Conservation (phyloP, 768 basidiomycete species). For the Kwoniella pini region DNA sequence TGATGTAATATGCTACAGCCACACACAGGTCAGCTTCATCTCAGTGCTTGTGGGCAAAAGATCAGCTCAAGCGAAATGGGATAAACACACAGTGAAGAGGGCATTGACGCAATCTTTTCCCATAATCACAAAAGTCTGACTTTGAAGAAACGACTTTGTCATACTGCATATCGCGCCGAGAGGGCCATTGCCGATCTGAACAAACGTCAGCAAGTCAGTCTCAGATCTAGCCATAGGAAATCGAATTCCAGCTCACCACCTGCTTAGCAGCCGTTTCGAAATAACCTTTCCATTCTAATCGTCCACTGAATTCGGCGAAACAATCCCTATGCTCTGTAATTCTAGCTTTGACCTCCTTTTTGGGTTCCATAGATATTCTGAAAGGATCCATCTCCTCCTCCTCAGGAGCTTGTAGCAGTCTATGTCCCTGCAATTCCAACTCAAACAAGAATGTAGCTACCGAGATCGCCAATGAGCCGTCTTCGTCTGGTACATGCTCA, state of each 20-base stretch:
- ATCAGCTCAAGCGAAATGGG: not conserved
- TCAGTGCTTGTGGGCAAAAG: not conserved
- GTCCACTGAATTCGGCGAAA: not conserved
- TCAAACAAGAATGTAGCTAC: constrained; percentile 17
- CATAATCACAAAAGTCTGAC: constrained; percentile 1
- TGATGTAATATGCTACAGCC: constrained; percentile 19
- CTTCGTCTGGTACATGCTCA: constrained; percentile 24
- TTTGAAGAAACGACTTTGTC: constrained; percentile 17
- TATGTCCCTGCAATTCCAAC: constrained; percentile 16
- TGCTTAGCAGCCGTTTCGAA: constrained; percentile 15
- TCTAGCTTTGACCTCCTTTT: not conserved
- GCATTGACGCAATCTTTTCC: constrained; percentile 8
- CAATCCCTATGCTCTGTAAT: constrained; percentile 13
- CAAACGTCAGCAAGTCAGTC: not conserved
- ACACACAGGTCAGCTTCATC: not conserved
- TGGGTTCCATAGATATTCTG: constrained; percentile 13
- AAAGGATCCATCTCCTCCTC: constrained; percentile 18
- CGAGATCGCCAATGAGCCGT: constrained; percentile 3
- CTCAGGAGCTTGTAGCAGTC: not conserved
- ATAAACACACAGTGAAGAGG: constrained; percentile 19
- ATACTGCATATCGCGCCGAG: constrained; percentile 11
- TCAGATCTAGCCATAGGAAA: too few species aligned
- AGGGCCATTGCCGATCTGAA: constrained; percentile 5
- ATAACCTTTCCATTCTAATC: constrained; percentile 6
- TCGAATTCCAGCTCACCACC: too few species aligned